These are phyloP conservation scores for Zasmidium cellare DNA, from an alignment of 2,329 filamentous ascomycete species.

Conservation along the genomic window DNA sequence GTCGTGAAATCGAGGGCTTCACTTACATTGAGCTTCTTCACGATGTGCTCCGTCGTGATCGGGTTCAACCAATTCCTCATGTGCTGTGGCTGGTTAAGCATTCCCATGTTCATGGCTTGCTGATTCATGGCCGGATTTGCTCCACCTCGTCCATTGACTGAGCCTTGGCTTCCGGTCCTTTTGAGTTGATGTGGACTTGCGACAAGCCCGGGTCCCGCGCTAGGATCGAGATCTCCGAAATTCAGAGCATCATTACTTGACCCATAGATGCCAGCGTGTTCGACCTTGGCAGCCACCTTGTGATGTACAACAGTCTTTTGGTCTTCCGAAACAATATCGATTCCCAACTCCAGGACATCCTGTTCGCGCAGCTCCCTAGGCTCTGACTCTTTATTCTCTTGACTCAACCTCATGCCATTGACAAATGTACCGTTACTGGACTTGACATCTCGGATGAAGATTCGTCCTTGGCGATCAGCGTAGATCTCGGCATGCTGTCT, in stretches of 20 bases:
- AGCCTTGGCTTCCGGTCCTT: constrained; percentile 53
- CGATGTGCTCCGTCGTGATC: constrained; percentile 89
- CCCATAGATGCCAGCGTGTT: constrained; percentile 84
- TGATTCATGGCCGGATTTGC: constrained; percentile 53
- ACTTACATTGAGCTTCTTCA: constrained; percentile 80
- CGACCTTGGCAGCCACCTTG: constrained; percentile 95
- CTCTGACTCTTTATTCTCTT: constrained; percentile 93
- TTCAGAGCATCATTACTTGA: constrained; percentile 78
- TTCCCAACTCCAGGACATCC: constrained; percentile 90
- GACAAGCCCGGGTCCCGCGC: constrained; percentile 67
- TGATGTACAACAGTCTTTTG: constrained; percentile 98
- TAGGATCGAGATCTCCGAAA: constrained; percentile 85
- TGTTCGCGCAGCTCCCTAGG: constrained; percentile 89
- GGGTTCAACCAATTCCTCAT: constrained; percentile 84
- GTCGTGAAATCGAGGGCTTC: background rate
- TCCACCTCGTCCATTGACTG: constrained; percentile 60
- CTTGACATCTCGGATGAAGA: constrained; percentile 96
- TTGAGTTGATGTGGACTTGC: constrained; percentile 65
- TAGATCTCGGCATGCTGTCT: constrained; percentile 95
- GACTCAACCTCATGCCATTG: constrained; percentile 85
- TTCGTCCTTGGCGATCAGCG: constrained; percentile 72
- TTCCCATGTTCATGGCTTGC: constrained; percentile 52
- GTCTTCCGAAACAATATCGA: constrained; percentile 98
- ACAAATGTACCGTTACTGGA: constrained; percentile 99
- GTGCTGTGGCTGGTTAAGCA: constrained; percentile 69